Evolutionary conservation across 1,284 basidiomycete species (phyloP), one percentile per base, ranked within the genome.

Genomic region (Pisolithus thermaeus): DNA sequence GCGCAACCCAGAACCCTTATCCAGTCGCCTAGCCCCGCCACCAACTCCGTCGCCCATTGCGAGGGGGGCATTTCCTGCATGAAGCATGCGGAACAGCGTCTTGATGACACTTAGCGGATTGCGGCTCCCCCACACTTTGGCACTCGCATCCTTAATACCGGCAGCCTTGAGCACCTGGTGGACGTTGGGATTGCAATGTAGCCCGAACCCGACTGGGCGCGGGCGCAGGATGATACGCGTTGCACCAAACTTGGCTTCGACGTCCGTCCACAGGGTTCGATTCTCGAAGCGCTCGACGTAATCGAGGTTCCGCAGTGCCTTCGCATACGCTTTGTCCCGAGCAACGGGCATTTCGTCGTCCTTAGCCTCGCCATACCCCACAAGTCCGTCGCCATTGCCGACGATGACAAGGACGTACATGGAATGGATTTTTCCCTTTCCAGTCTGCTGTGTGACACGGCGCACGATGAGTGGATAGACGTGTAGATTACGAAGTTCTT

Each of bases 91-190:
- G 58, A 78, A 73, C 30, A 73, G 60, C 36, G 72, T 69, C 59
- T 78, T 78, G 63, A 78, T 72, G 56, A 79, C 77, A 59, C 72
- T 85, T 61, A 90, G 74, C 39, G 81, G 81, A 70, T 96, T 97
- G 58, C 91, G 77, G 60, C 90, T 94, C 35, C 95, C 94, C 81
- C 92, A 90, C 39, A 98, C 90, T 70, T 95, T 95, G 27, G 92
- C 96, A 59, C 88, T 92, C 43, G 91, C 80, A 69, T 99, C 96
- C 66, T 92, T 90, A 72, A 98, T 92, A 11, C 96, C 96, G 2
- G 91, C 93, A 0, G 94, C 92, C 61, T 91, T 89, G 62, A 95
- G 80, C 48, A 99, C 79, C 61, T 85, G 80, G 70, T 98, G 94
- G 50, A 98, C 76, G 60, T 88, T 81, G 7, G 92, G 92, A 58